A percentile compares a stretch with the other conserved stretches of the same genome.
Conservation (phyloP, 495 filamentous ascomycete species). For the Copromyces sp. region DNA sequence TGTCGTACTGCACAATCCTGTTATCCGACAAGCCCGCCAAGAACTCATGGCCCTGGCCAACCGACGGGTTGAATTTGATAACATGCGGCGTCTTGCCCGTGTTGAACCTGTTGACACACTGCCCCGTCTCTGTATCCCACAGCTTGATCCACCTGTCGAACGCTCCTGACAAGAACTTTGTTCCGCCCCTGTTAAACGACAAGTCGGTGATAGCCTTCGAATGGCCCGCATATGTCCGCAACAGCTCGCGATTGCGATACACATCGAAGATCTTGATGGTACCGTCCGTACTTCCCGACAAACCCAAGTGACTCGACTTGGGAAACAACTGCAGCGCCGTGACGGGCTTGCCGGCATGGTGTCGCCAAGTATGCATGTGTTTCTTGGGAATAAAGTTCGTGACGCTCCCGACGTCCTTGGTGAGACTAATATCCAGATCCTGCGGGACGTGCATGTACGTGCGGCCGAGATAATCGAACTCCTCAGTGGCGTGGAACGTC, state of each 20-base stretch:
- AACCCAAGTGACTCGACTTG: constrained; percentile 69
- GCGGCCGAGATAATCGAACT: constrained; percentile 84
- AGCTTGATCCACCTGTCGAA: constrained; percentile 94
- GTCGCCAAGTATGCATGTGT: constrained; percentile 77
- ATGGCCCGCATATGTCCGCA: constrained; percentile 85
- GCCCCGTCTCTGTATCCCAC: constrained; percentile 95
- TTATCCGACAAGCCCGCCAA: constrained; percentile 95
- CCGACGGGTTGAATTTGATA: constrained; percentile 77
- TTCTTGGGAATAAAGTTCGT: constrained; percentile 95
- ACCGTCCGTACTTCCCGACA: constrained; percentile 76
- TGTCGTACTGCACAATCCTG: constrained; percentile 97
- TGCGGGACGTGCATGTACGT: constrained; percentile 96
- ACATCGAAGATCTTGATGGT: constrained; percentile 94
- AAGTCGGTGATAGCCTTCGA: constrained; percentile 84
- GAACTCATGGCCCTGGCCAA: constrained; percentile 76
- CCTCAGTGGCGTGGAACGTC: constrained; percentile 73
- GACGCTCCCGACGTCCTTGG: constrained; percentile 63
- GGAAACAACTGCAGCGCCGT: constrained; percentile 85
- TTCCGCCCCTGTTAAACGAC: constrained; percentile 74
- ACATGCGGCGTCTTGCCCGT: constrained; percentile 94
- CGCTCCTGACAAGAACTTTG: constrained; percentile 78
- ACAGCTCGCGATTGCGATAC: constrained; percentile 76
- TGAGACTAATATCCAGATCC: constrained; percentile 82
- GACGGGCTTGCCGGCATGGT: constrained; percentile 69
- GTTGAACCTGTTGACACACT: constrained; percentile 75